phyloP scores from a whole-genome alignment of 345 rosid species.

The Aquilaria sinensis region DNA sequence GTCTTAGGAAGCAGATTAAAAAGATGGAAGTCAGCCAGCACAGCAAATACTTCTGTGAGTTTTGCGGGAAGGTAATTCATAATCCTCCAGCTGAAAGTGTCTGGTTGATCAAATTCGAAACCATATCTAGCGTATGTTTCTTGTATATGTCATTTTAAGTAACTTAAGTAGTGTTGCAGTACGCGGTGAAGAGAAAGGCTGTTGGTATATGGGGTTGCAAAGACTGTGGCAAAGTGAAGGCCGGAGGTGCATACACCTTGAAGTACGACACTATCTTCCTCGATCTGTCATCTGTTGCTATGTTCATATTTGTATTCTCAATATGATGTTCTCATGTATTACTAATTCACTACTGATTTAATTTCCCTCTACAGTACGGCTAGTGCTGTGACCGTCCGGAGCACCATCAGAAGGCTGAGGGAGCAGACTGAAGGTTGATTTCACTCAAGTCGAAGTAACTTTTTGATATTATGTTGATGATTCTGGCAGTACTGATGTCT shows the following conservation, averaged over 20 bases:
- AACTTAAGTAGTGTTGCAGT: slow-evolving; percentile 21
- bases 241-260: slow-evolving; percentile 67
- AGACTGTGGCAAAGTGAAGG: slow-evolving; percentile 60
- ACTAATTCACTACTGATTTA: neutral
- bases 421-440: slow-evolving; percentile 60
- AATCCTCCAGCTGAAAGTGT: neutral
- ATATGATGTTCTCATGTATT: neutral
- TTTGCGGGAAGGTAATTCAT: slow-evolving; percentile 62
- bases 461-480: no score
- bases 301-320: neutral
- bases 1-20: slow-evolving; percentile 80
- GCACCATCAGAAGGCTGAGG: slow-evolving; percentile 64
- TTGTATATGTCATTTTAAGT: neutral
- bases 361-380: slow-evolving; percentile 41
- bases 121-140: neutral
- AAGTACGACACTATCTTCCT: slow-evolving; percentile 25
- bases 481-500: no score
- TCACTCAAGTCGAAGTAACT: neutral
- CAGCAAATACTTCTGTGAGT: slow-evolving; percentile 78
- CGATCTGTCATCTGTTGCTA: neutral
- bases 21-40: slow-evolving; percentile 81
- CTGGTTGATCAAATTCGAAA: no score
- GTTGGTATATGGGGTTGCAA: slow-evolving; percentile 74
- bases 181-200: slow-evolving; percentile 58
- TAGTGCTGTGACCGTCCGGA: slow-evolving; percentile 68